Evolutionary conservation across 2,329 filamentous ascomycete genomes (phyloP), one percentile per base, ranked within the genome.

Genomic region (Phialophora chinensis): DNA sequence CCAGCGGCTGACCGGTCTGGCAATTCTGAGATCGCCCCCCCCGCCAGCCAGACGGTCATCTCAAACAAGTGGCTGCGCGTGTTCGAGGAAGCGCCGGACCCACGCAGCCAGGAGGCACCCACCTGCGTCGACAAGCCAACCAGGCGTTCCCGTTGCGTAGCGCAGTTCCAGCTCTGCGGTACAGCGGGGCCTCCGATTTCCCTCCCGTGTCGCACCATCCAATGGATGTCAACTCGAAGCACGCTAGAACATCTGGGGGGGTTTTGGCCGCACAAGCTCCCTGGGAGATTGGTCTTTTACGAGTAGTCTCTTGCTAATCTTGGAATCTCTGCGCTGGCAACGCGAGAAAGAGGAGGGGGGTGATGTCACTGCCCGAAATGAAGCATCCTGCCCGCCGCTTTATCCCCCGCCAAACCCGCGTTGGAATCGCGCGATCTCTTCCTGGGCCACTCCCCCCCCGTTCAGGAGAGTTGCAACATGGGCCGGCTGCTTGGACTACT

Each of bases 91-190:
- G 65, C 68, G 68, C 68, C 68, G 35, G 60, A 58, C 58, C 62
- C 65, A 65, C 54, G 2, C 6, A 11, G 23, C 27, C 27, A 27
- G 42, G 47, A 14, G 25, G 17, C 17, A 44, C 31, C 38, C 58
- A 49, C 38, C 14, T 17, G 12, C 7, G 10, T 8, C 3, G 11
- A 2, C 12, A 25, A 23, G 17, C 67, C 60, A 66, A 64, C 62
- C n/a, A 66, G 47, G 27, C 57, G 66, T 38, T 42, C 44, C 56
- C 63, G 44, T 54, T 4, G 11, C 23, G 33, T 17, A 62, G 59
- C 52, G 33, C 58, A 44, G 63, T 70, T 65, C 68, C 68, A 70
- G 68, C 62, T 38, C 53, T 66, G 68, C 66, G 68, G 68, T 70
- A 68, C 66, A 58, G 65, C 58, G 64, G 67, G 66, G 49, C 44